These are phyloP conservation scores for Candida corydali DNA, from an alignment of 805 yeast genomes.

Conservation along the genomic window DNA sequence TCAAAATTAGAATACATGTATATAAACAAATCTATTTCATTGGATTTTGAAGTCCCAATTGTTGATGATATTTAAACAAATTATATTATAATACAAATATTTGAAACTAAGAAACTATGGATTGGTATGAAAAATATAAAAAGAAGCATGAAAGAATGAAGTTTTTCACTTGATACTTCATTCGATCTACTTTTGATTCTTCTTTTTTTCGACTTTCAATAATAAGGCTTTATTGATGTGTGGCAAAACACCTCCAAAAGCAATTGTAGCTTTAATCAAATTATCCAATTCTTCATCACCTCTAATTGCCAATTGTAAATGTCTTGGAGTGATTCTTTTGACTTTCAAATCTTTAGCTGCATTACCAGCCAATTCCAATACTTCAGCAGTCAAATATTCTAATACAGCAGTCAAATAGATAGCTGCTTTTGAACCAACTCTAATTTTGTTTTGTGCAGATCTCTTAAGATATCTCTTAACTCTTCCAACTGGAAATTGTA, in stretches of 20 bases:
- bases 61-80: background rate
- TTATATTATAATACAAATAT: constrained; percentile 2
- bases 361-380: constrained; percentile 95
- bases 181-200: constrained; percentile 14
- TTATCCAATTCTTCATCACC: constrained; percentile 97
- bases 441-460: constrained; percentile 75
- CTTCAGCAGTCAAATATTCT: constrained; percentile 95
- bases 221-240: constrained; percentile 81
- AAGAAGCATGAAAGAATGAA: too few relatives aligned
- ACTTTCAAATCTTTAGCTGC: constrained; percentile 95
- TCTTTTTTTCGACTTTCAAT: constrained; percentile 68
- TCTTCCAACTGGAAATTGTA: constrained; percentile 98
- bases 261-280: constrained; percentile 90
- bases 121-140: too few relatives aligned
- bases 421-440: constrained; percentile 87
- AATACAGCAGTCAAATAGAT: constrained; percentile 93
- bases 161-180: too few relatives aligned
- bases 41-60: too few relatives aligned
- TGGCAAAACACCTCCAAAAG: constrained; percentile 97
- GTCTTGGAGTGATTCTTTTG: constrained; percentile 97
- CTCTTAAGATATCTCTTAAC: constrained; percentile 92
- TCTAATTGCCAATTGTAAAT: constrained; percentile 92
- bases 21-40: too few relatives aligned
- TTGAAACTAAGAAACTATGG: background rate
- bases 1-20: background rate